Base-by-base conservation (phyloP, 2,329 filamentous ascomycete genomes). In the Cordyceps cicadae region DNA sequence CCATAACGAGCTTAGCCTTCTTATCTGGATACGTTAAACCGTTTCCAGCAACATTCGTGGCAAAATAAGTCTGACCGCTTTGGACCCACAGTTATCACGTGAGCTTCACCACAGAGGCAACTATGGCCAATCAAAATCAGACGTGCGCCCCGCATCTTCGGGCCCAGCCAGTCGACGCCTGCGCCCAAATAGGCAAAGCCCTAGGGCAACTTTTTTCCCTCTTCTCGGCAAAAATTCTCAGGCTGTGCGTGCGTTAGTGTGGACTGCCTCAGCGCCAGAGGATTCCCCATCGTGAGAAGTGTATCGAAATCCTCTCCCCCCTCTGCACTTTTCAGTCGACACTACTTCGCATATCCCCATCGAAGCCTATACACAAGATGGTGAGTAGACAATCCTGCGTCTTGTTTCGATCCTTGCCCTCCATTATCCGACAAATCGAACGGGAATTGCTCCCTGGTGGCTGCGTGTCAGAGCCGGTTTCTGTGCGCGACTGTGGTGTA, bases 331-430 rank as follows among this genome's bases (percentile, higher is more conserved):
- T 70, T 43, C 71, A 59, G 57, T 48, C 72, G 72, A 72, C 72
- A 72, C 67, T 39, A 74, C 71, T 73, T 75, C 72, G 71, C 71
- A 74, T 65, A 72, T 66, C 72, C 72, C 70, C 50, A 71, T 72
- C 72, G 70, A 73, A 75, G 71, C 69, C 58, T 57, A 62, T 70
- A 72, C 72, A 74, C 73, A 79, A 75, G 72, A 79, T 79, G 77
- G 77, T 79, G 74, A 79, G 77, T 78, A 66, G 63, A 64, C 64
- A 62, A 62, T 62, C 24, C 29, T 63, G 34, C 37, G 5, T 39
- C 32, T 37, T 37, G 45, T 49, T 48, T 32, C 37, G 6, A 26
- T 48, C 19, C n/a, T 21, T 21, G 43, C n/a, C 17, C 17, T 46
- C 11, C 41, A 59, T 46, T 26, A 59, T 5, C 24, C 48, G 54